Percentiles rank a stretch among this genome's conserved stretches.
Evolutionary conservation across 805 yeast genomes (phyloP).

Genomic region (Kluyveromyces lactis): DNA sequence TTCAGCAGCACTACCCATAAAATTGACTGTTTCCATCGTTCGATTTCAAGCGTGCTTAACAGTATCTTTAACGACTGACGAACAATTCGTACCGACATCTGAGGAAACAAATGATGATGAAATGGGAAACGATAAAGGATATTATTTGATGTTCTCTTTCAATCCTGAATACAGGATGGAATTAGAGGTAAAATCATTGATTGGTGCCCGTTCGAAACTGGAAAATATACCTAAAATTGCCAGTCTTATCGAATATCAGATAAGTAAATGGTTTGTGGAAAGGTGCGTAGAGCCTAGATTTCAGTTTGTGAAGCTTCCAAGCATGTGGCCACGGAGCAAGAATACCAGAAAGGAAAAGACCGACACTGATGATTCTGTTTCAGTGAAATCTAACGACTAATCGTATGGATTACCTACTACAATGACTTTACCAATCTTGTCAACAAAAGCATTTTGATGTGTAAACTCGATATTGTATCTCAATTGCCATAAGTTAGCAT

Average conservation of each 20-base stretch:
- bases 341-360: constrained; percentile 39
- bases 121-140: constrained; percentile 33
- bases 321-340: constrained; percentile 72
- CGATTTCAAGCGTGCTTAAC: constrained; percentile 86
- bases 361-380: constrained; percentile 6
- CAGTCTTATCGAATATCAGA: constrained; percentile 69
- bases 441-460: not conserved
- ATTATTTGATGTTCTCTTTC: constrained; percentile 81
- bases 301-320: constrained; percentile 77
- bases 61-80: constrained; percentile 49
- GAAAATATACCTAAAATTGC: constrained; percentile 92
- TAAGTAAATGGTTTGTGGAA: constrained; percentile 85
- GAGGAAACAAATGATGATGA: constrained; percentile 11
- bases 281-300: constrained; percentile 91
- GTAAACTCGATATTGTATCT: constrained; percentile 10
- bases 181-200: constrained; percentile 77
- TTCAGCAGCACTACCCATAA: constrained; percentile 82
- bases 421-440: not conserved
- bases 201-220: constrained; percentile 86
- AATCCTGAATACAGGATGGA: constrained; percentile 87
- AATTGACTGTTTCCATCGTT: constrained; percentile 77
- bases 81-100: constrained; percentile 21
- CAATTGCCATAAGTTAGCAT: constrained; percentile 10
- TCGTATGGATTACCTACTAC: not conserved
- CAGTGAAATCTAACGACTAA: constrained; percentile 6